Conservation (phyloP, 1,139 yeast genomes). For the Saccharomyces uvarum region DNA sequence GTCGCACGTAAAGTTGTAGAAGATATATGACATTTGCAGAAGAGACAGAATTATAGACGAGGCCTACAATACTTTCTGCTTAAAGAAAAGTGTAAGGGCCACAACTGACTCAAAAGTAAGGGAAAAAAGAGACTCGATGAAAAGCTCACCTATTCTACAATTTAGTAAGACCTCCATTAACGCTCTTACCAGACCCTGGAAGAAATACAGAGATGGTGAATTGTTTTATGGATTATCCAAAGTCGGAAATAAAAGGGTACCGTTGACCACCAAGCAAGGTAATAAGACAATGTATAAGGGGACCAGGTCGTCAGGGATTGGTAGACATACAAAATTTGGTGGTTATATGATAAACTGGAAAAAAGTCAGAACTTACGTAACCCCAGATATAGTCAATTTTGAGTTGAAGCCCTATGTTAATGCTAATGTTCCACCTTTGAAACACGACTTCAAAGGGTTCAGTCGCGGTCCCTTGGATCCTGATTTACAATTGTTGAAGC, state of each 20-base stretch:
- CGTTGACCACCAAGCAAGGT: constrained; percentile 87
- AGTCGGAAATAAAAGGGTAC: constrained; percentile 75
- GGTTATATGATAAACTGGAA: constrained; percentile 72
- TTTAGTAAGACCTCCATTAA: background rate
- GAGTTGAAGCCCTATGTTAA: constrained; percentile 69
- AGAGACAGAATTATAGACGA: background rate
- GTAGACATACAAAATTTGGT: constrained; percentile 67
- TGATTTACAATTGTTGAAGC: constrained; percentile 60
- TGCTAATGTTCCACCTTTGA: constrained; percentile 60
- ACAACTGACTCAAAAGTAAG: background rate
- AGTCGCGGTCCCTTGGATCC: constrained; percentile 68
- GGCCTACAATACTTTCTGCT: background rate
- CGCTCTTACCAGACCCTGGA: constrained; percentile 77
- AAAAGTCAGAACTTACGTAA: constrained; percentile 85
- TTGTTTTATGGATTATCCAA: constrained; percentile 74
- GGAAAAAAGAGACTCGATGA: background rate
- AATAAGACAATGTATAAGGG: constrained; percentile 92
- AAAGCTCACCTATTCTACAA: background rate
- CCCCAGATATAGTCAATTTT: constrained; percentile 48
- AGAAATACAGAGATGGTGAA: constrained; percentile 72
- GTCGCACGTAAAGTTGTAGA: background rate
- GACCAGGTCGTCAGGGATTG: constrained; percentile 90
- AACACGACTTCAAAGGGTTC: constrained; percentile 64
- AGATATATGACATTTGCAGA: background rate
- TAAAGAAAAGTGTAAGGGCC: background rate